phyloP scores from a whole-genome alignment of 352 stramenopile species.

The Phytophthora fragariae region DNA sequence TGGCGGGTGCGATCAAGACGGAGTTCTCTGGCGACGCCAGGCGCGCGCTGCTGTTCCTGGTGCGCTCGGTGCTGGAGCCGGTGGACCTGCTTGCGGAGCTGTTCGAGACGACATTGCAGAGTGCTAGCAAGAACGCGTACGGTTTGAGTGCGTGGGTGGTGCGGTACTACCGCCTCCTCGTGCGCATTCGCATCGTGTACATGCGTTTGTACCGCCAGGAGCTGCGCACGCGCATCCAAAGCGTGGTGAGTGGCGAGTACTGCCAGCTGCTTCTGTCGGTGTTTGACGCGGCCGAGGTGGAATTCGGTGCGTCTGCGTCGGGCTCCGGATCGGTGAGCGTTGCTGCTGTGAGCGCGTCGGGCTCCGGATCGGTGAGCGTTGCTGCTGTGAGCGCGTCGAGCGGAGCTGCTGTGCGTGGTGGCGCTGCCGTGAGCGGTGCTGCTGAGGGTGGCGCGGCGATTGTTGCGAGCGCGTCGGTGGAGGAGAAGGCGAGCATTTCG shows the following conservation, averaged over 20 bases:
- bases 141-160: conserved; percentile 25
- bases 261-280: conserved; percentile 6
- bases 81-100: conserved; percentile 40
- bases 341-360: not conserved
- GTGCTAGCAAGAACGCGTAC: conserved; percentile 31
- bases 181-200: conserved; percentile 42
- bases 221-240: conserved; percentile 25
- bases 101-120: conserved; percentile 48
- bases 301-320: not conserved
- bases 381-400: conserved; percentile 1
- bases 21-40: conserved; percentile 38
- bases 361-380: not conserved
- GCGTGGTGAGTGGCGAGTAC: conserved; percentile 23
- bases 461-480: not conserved
- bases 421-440: conserved; percentile 14
- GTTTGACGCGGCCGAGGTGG: conserved; percentile 11
- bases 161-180: conserved; percentile 39
- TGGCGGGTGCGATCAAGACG: conserved; percentile 41
- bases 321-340: not conserved
- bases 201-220: conserved; percentile 50
- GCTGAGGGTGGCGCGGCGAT: not conserved
- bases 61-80: conserved; percentile 38
- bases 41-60: conserved; percentile 38
- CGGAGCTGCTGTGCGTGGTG: conserved; percentile 5
- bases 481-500: conserved; percentile 7